These are phyloP conservation scores for Rhexocercosporidium sp. DNA, from an alignment of 2,329 filamentous ascomycete genomes.

Conservation along the genomic window DNA sequence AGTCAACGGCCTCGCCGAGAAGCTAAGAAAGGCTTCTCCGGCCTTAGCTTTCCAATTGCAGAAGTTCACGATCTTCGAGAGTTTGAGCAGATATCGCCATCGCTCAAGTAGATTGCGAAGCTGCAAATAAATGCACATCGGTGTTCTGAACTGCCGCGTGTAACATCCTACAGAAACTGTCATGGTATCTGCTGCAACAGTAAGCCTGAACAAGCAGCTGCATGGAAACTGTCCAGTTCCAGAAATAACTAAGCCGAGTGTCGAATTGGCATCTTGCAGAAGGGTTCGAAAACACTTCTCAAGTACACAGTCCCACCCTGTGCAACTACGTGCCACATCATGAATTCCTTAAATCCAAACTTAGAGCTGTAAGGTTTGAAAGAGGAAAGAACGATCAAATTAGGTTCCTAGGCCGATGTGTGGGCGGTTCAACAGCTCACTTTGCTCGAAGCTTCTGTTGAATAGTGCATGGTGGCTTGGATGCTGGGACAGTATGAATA, in stretches of 20 bases:
- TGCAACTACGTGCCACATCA: background rate
- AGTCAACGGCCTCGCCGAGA: constrained; percentile 17
- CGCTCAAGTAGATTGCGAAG: background rate
- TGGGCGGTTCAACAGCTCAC: background rate
- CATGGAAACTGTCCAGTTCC: constrained; percentile 5
- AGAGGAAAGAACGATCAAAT: background rate
- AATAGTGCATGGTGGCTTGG: background rate
- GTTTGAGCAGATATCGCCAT: background rate
- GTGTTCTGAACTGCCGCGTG: background rate
- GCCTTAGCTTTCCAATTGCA: background rate
- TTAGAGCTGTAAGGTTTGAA: background rate
- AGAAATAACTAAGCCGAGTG: constrained; percentile 10
- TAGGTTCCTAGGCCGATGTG: background rate
- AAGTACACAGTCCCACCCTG: background rate
- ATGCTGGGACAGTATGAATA: background rate
- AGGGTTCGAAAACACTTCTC: background rate
- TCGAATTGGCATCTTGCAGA: constrained; percentile 1
- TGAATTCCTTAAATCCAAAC: background rate
- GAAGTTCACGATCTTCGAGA: background rate
- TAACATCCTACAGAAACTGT: background rate
- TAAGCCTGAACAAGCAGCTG: background rate
- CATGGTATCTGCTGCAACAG: background rate
- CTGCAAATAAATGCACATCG: background rate
- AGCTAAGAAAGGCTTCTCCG: constrained; percentile 4
- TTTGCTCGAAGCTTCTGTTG: background rate